These are phyloP conservation scores for Apiotrichum montevideense DNA, from an alignment of 1,284 basidiomycete species.

Conservation along the genomic window DNA sequence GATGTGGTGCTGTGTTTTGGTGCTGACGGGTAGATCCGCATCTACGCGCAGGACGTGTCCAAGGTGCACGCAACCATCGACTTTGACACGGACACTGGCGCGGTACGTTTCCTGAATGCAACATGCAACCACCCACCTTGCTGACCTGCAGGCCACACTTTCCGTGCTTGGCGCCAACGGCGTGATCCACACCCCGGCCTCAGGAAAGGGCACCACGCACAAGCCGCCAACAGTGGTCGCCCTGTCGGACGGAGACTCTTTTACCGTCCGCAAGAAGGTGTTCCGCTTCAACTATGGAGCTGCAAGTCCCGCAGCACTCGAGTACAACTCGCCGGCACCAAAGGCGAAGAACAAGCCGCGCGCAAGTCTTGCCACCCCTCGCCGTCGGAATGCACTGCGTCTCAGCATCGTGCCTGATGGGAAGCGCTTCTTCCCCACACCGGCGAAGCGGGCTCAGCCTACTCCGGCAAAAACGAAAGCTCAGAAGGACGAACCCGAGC, in stretches of 20 bases:
- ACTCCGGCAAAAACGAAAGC: conserved; percentile 5
- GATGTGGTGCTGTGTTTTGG: background rate
- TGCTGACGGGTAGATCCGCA: conserved; percentile 27
- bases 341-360: background rate
- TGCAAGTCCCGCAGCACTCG: background rate
- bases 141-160: conserved; percentile 29
- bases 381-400: conserved; percentile 20
- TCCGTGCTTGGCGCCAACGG: conserved; percentile 37
- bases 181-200: conserved; percentile 17
- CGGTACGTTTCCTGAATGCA: conserved; percentile 21
- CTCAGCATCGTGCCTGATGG: conserved; percentile 38
- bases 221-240: conserved; percentile 21
- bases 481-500: conserved; percentile 4
- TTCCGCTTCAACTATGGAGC: conserved; percentile 42
- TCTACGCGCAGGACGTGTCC: conserved; percentile 44
- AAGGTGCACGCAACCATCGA: conserved; percentile 41
- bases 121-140: no score
- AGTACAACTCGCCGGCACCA: conserved; percentile 2
- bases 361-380: background rate
- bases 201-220: conserved; percentile 7
- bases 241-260: conserved; percentile 32
- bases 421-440: conserved; percentile 37
- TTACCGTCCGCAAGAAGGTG: conserved; percentile 39
- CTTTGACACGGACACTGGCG: conserved; percentile 34
- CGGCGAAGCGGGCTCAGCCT: conserved; percentile 15